These are phyloP conservation scores for Xylaria digitata DNA, from an alignment of 2,329 filamentous ascomycete species.

Conservation along the genomic window DNA sequence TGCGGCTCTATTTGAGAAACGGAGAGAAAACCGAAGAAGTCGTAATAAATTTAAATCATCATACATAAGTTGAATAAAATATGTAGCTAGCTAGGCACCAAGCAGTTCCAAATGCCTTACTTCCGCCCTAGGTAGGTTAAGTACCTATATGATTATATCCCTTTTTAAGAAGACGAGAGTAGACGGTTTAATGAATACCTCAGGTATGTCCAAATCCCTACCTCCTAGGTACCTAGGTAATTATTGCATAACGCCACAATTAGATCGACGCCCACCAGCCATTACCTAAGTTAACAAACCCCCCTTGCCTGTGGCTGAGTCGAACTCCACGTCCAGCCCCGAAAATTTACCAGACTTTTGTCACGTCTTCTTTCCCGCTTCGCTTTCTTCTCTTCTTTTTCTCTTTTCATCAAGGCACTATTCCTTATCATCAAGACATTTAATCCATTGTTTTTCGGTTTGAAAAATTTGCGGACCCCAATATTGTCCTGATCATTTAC, in stretches of 20 bases:
- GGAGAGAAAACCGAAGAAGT: not conserved
- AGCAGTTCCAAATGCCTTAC: too few relatives aligned
- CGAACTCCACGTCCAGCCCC: not conserved
- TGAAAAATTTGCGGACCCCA: slow-evolving; percentile 61
- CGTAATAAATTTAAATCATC: not conserved
- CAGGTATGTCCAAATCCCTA: too few relatives aligned
- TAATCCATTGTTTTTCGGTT: slow-evolving; percentile 30
- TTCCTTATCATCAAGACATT: slow-evolving; percentile 93
- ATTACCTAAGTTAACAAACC: too few relatives aligned
- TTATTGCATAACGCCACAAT: too few relatives aligned
- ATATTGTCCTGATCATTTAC: slow-evolving; percentile 90
- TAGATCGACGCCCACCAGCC: too few relatives aligned
- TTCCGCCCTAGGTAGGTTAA: too few relatives aligned
- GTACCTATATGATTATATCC: too few relatives aligned
- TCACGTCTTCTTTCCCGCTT: not conserved
- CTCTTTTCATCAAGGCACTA: slow-evolving; percentile 68
- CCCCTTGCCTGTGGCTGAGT: not conserved
- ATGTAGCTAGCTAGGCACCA: too few relatives aligned
- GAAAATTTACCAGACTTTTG: slow-evolving; percentile 13
- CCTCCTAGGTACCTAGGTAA: too few relatives aligned
- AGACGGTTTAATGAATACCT: too few relatives aligned
- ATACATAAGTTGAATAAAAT: too few relatives aligned
- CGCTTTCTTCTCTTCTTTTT: slow-evolving; percentile 45
- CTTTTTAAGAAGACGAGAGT: too few relatives aligned
- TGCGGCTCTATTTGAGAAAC: not conserved